A percentile compares a stretch with the other conserved stretches of the same genome.
Evolutionary conservation across 2,329 filamentous ascomycete species (phyloP).

Genomic region (Dactylellina cionopaga): DNA sequence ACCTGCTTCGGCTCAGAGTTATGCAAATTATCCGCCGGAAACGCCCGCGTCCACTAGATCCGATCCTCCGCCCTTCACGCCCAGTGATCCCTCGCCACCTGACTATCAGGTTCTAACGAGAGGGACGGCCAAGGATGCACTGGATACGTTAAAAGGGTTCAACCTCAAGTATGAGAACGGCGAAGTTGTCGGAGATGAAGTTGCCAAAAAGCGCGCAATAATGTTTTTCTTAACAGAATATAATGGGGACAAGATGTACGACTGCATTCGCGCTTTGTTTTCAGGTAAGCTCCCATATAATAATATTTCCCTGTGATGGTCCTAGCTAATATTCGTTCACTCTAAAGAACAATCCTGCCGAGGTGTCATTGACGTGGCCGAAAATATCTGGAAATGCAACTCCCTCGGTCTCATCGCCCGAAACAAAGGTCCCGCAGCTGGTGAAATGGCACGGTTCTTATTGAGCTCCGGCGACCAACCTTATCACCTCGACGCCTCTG

Average conservation of each 20-base stretch:
- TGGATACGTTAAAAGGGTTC: slow-evolving; percentile 41
- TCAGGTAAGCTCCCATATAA: slow-evolving; percentile 22
- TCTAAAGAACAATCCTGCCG: slow-evolving; percentile 40
- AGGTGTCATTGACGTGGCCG: slow-evolving; percentile 40
- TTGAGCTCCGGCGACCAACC: slow-evolving; percentile 45
- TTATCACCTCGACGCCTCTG: slow-evolving; percentile 29
- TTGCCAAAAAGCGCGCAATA: slow-evolving; percentile 51
- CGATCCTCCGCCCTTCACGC: slow-evolving; percentile 47
- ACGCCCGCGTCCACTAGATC: slow-evolving; percentile 33
- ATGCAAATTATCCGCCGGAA: slow-evolving; percentile 36
- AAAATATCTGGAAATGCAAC: slow-evolving; percentile 42
- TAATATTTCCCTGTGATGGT: not conserved
- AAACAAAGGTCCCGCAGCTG: slow-evolving; percentile 40
- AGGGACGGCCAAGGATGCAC: slow-evolving; percentile 11
- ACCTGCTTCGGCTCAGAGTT: not conserved
- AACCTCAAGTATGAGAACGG: slow-evolving; percentile 42
- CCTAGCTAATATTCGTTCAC: not conserved
- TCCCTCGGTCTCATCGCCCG: slow-evolving; percentile 41
- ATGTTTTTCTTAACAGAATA: slow-evolving; percentile 50
- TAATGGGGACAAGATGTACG: slow-evolving; percentile 45
- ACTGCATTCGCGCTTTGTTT: slow-evolving; percentile 41
- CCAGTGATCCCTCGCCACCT: slow-evolving; percentile 45
- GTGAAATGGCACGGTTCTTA: slow-evolving; percentile 47
- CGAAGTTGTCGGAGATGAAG: slow-evolving; percentile 38
- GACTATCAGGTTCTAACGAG: slow-evolving; percentile 38